Conservation (phyloP, 495 filamentous ascomycete species). For the Penicillium fimorum region DNA sequence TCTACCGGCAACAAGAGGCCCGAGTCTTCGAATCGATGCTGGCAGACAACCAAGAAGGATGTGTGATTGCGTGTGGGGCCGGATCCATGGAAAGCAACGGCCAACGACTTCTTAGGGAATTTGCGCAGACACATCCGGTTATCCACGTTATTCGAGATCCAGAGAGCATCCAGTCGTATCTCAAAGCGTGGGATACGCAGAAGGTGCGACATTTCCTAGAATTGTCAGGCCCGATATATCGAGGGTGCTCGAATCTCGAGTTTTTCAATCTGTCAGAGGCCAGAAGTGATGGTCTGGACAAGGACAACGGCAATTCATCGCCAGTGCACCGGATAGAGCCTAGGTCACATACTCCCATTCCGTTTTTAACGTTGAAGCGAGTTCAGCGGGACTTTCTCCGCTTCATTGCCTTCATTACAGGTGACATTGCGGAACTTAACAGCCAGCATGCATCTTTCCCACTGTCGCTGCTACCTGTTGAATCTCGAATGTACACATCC, state of each 20-base stretch:
- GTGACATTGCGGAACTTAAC: slow-evolving; percentile 48
- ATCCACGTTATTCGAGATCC: slow-evolving; percentile 69
- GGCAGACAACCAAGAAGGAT: slow-evolving; percentile 56
- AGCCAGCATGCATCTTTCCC: slow-evolving; percentile 67
- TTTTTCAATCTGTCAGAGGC: slow-evolving; percentile 67
- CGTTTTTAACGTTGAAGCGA: slow-evolving; percentile 64
- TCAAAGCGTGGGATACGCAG: slow-evolving; percentile 56
- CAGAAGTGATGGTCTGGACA: slow-evolving; percentile 21
- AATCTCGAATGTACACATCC: slow-evolving; percentile 61
- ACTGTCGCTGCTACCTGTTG: slow-evolving; percentile 61
- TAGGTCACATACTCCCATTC: slow-evolving; percentile 41
- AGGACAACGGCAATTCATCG: slow-evolving; percentile 33
- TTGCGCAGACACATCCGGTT: slow-evolving; percentile 60
- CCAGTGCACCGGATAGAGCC: slow-evolving; percentile 36
- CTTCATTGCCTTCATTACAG: slow-evolving; percentile 63
- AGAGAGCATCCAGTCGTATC: slow-evolving; percentile 59
- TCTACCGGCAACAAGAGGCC: slow-evolving; percentile 61
- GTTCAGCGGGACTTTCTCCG: slow-evolving; percentile 69
- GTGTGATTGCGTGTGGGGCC: slow-evolving; percentile 68
- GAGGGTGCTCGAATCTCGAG: slow-evolving; percentile 69
- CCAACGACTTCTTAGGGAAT: slow-evolving; percentile 44
- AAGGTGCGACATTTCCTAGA: slow-evolving; percentile 55
- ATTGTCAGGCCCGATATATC: slow-evolving; percentile 52
- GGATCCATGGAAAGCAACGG: slow-evolving; percentile 51
- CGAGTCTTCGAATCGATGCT: slow-evolving; percentile 64